Base-by-base conservation (phyloP, 257 asterid genomes). In the Cordia subcordata region DNA sequence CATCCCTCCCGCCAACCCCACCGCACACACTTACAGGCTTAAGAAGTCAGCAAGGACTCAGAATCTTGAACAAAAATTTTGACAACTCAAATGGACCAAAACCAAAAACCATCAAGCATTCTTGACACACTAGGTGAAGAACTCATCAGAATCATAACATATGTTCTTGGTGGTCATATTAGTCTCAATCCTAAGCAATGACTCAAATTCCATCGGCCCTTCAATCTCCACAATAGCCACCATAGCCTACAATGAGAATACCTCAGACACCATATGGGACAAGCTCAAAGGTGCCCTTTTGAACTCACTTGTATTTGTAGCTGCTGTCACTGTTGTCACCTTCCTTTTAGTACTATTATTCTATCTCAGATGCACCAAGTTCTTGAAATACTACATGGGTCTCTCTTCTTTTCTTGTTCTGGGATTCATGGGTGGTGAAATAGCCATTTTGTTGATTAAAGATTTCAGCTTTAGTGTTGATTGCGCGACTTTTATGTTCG, bases 381-480 rank as follows among this genome's bases (percentile, higher is more conserved):
- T 92, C 97, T 69, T 92, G 89, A 92, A 92, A 81, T 89, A 93
- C 75, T 89, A 89, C 80, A 92, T 92, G 97, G 97, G 92, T 14
- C 89, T 93, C 70, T 89, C 96, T 14, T 74, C 96, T 39, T 85
- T 89, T 67, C 90, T 93, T 38, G 96, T 93, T 62, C 56, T 89
- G 82, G 94, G 91, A 8, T 74, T 89, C 69, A 75, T 89, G 90
- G 99, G 99, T 4, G 96, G 96, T 46, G 94, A 89, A 63, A 81
- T 89, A 60, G 72, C 86, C 14, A 63, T 93, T 19, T 58, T 82
- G 64, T 64, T 93, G 76, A 70, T 83, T 12, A 58, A 76, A 56
- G 74, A 63, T 42, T 77, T 81, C 75, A 81, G 72, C 77, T 53
- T 89, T 20, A 86, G 92, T 4, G 63, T 93, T 21, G 97, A 93